Evolutionary conservation across 345 rosid species (phyloP), one percentile per base, ranked within the genome.

Genomic region (Sonneratia caseolaris): DNA sequence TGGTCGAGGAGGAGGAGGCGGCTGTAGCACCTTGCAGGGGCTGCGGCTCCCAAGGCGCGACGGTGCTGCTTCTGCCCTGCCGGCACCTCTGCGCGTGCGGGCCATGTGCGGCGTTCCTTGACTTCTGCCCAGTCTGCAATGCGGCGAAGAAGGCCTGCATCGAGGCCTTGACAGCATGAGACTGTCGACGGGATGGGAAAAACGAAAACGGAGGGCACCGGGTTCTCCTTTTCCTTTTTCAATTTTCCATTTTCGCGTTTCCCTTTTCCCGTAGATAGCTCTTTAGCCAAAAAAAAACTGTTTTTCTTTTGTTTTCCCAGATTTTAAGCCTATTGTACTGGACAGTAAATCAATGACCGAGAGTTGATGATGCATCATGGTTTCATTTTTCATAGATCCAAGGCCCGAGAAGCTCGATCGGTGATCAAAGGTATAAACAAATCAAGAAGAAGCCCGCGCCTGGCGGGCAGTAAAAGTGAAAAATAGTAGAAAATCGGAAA

Each of bases 1-100:
- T 35, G 51, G 51, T 13, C 8, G 51, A 42, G 45, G 0, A 27
- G 59, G 18, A 36, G 56, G 61, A 9, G 51, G 15, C 51, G 51
- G 51, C 2, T 10, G 51, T 47, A 10, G 68, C 69, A 77, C 19
- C 77, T 45, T 94, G 98, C 74, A 80, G 38, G 79, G 75, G 81
- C 71, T 94, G 98, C 64, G 77, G 81, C 16, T 56, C 79, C 80
- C 75, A 78, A 64, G 76, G 21, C 69, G 78, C 93, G 83, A 82
- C 90, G 61, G 83, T 94, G 45, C 73, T 94, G 87, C 86, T 94
- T 76, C 83, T 94, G 76, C 98, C 98, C 70, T 94, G 98, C 75
- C 86, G 96, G 79, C 98, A 94, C 80, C 88, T 94, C 36, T 88
- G 93, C 78, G 76, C 95, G 37, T 94, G 98, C 78, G 79, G 74